Percentiles rank a stretch among this genome's conserved stretches.
These are phyloP conservation scores for Syncephalastrum sp. DNA, from an alignment of 371 early-diverging fungal genomes.

Conservation along the genomic window DNA sequence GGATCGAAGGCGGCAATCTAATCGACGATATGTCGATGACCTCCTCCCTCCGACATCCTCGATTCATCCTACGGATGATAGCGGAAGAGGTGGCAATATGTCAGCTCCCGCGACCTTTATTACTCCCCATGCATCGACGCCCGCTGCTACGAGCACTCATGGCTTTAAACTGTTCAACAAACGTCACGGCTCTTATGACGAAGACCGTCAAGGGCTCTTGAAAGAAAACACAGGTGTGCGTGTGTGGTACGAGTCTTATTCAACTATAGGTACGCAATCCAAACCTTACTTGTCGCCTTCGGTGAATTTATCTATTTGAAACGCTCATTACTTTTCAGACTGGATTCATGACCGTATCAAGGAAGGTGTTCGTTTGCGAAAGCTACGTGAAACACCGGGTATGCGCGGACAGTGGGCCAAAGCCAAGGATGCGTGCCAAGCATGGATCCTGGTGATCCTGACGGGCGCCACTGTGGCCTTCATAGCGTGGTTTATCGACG, in stretches of 20 bases:
- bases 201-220: slow-evolving; percentile 55
- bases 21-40: slow-evolving; percentile 15
- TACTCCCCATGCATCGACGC: slow-evolving; percentile 12
- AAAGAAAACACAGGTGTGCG: slow-evolving; percentile 62
- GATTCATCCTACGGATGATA: slow-evolving; percentile 5
- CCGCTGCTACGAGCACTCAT: slow-evolving; percentile 5
- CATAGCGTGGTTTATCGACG: slow-evolving; percentile 81
- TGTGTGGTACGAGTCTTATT: slow-evolving; percentile 66
- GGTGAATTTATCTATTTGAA: neutral
- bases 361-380: slow-evolving; percentile 78
- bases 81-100: slow-evolving; percentile 7
- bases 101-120: slow-evolving; percentile 21
- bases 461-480: slow-evolving; percentile 70
- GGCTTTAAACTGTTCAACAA: slow-evolving; percentile 37
- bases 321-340: slow-evolving; percentile 46
- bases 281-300: slow-evolving; percentile 3
- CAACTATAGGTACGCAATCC: slow-evolving; percentile 66
- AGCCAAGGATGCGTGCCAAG: slow-evolving; percentile 77
- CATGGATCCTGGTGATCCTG: slow-evolving; percentile 80
- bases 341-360: slow-evolving; percentile 93
- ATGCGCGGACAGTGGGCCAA: slow-evolving; percentile 57
- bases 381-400: slow-evolving; percentile 56
- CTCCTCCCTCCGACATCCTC: slow-evolving; percentile 13
- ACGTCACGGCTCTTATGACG: slow-evolving; percentile 47
- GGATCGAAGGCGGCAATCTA: slow-evolving; percentile 25